phyloP scores from a whole-genome alignment of 176 grass and related monocot genomes.

The Hordeum marinum region DNA sequence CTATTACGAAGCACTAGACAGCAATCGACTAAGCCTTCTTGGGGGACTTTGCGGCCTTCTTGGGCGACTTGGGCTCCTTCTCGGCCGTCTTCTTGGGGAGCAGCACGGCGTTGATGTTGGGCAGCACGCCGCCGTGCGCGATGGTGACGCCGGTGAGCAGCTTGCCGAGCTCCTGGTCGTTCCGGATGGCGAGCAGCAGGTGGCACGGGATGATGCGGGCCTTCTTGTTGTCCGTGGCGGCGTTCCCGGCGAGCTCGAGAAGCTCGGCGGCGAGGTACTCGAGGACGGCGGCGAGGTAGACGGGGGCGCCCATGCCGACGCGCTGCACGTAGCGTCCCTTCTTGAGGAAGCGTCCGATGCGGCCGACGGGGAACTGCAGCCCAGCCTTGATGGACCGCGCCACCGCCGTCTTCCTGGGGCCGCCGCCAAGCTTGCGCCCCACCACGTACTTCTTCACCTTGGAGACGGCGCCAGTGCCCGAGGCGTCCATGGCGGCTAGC shows the following conservation, averaged over 20 bases:
- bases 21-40: constrained; percentile 18
- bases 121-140: constrained; percentile 45
- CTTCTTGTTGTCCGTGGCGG: constrained; percentile 63
- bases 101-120: constrained; percentile 53
- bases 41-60: constrained; percentile 36
- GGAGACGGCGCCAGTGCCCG: too few relatives aligned
- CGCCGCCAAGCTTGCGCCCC: neutral
- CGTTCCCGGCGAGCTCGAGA: constrained; percentile 52
- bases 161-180: constrained; percentile 60
- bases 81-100: constrained; percentile 51
- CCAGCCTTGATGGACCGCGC: constrained; percentile 42
- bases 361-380: constrained; percentile 70
- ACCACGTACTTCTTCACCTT: too few relatives aligned
- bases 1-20: too few relatives aligned
- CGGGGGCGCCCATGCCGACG: constrained; percentile 31
- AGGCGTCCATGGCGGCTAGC: too few relatives aligned
- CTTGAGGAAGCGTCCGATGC: constrained; percentile 67
- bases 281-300: constrained; percentile 33
- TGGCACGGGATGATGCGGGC: constrained; percentile 44
- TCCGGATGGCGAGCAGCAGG: constrained; percentile 47
- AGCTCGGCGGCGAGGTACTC: constrained; percentile 45
- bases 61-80: constrained; percentile 38
- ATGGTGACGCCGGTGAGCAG: constrained; percentile 49
- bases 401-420: constrained; percentile 18
- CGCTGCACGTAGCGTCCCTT: constrained; percentile 43